Conservation (phyloP, 1,139 yeast species). For the Meyerozyma smithsonii region DNA sequence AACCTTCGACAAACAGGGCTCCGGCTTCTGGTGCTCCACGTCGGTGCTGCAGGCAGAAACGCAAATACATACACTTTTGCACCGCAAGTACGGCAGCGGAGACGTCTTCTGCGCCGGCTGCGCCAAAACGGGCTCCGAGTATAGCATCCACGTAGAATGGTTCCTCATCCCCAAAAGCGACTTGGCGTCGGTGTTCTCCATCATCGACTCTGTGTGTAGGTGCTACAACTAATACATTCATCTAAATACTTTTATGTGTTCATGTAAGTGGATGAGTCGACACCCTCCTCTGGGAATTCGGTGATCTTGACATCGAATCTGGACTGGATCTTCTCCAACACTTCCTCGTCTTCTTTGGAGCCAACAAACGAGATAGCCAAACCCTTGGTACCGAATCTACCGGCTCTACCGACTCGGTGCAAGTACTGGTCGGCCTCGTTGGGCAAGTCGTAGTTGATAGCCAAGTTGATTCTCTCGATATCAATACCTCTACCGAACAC, state of each 20-base stretch:
- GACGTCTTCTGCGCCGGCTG: conserved; percentile 40
- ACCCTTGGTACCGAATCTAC: conserved; percentile 99
- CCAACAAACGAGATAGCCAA: conserved; percentile 90
- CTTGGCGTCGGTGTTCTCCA: conserved; percentile 29
- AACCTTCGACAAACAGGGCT: conserved; percentile 4
- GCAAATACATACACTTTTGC: conserved; percentile 33
- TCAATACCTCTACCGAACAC: conserved; percentile 99
- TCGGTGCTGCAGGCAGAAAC: conserved; percentile 35
- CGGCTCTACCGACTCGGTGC: conserved; percentile 99
- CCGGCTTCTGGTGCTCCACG: conserved; percentile 30
- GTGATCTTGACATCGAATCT: conserved; percentile 94
- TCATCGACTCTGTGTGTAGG: conserved; percentile 32
- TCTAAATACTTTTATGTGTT: conserved; percentile 53
- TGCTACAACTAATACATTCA: conserved; percentile 6
- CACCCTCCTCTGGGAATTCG: conserved; percentile 97
- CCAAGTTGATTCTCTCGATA: conserved; percentile 96
- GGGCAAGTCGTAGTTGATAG: conserved; percentile 92
- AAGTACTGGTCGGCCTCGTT: conserved; percentile 94
- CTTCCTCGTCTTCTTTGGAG: conserved; percentile 81
- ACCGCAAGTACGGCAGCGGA: conserved; percentile 39
- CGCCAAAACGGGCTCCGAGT: conserved; percentile 8
- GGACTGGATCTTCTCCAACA: conserved; percentile 89
- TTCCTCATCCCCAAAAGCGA: conserved; percentile 47
- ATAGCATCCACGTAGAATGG: conserved; percentile 54
- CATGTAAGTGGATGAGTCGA: conserved; percentile 97